Conservation (phyloP, 1,284 basidiomycete species). For the Apiotrichum gamsii region DNA sequence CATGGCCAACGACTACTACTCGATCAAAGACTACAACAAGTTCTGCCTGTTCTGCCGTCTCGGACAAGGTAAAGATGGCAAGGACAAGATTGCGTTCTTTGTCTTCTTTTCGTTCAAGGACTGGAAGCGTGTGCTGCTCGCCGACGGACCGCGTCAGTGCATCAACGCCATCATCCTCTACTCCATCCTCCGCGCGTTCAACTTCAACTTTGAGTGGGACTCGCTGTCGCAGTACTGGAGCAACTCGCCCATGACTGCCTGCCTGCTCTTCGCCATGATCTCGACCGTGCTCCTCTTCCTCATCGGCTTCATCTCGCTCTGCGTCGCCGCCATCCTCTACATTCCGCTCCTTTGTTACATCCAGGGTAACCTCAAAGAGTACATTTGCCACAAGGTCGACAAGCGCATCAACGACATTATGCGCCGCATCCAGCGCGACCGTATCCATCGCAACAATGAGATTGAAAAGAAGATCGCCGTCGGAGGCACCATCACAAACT, state of each 20-base stretch:
- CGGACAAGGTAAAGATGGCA: conserved; percentile 88
- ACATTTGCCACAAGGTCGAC: conserved; percentile 97
- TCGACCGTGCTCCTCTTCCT: conserved; percentile 85
- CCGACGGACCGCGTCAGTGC: conserved; percentile 94
- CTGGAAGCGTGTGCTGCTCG: conserved; percentile 90
- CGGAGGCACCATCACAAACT: conserved; percentile 81
- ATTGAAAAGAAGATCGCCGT: conserved; percentile 87
- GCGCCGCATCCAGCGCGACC: conserved; percentile 81
- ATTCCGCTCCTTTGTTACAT: conserved; percentile 90
- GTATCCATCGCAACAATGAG: conserved; percentile 71
- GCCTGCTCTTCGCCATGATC: conserved; percentile 78
- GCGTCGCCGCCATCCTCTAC: conserved; percentile 80
- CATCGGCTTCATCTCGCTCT: conserved; percentile 72
- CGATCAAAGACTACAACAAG: conserved; percentile 86
- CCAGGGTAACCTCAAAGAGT: conserved; percentile 94
- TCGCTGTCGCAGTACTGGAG: conserved; percentile 22
- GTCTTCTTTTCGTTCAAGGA: conserved; percentile 99
- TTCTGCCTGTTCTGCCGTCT: conserved; percentile 98
- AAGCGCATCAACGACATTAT: conserved; percentile 94
- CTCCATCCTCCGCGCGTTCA: conserved; percentile 69
- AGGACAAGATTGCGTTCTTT: conserved; percentile 97
- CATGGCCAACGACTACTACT: conserved; percentile 93
- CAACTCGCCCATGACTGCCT: conserved; percentile 53
- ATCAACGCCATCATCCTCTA: conserved; percentile 94
- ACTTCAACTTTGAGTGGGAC: conserved; percentile 50